These are phyloP conservation scores for Xylaria castorea DNA, from an alignment of 495 filamentous ascomycete species.

Conservation along the genomic window DNA sequence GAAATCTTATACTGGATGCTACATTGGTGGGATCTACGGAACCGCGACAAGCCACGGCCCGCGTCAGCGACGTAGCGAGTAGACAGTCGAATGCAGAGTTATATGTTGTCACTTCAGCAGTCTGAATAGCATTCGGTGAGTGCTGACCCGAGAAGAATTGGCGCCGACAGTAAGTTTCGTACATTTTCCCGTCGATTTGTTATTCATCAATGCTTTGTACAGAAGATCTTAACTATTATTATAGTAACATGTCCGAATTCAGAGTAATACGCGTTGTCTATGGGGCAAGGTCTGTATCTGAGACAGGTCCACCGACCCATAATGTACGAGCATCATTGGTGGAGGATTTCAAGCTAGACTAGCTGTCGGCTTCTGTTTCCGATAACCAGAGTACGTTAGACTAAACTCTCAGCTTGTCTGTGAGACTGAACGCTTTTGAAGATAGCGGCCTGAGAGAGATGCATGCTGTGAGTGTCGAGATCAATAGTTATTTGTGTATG, in stretches of 20 bases:
- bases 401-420: not conserved
- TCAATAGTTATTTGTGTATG: not conserved
- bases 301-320: conserved; percentile 13
- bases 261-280: not conserved
- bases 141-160: not conserved
- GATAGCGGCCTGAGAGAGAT: not conserved
- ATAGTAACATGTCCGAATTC: not conserved
- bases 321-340: conserved; percentile 6
- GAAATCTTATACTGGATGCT: not conserved
- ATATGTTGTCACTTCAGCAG: not conserved
- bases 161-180: not conserved
- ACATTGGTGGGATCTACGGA: not conserved
- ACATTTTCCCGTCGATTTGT: conserved; percentile 2
- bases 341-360: conserved; percentile 6
- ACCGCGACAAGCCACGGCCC: not conserved
- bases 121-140: not conserved
- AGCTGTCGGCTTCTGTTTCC: not conserved
- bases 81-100: not conserved
- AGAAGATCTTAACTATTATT: not conserved
- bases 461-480: not conserved
- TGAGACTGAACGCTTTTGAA: not conserved
- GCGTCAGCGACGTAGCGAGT: not conserved
- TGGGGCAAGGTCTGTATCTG: conserved; percentile 14
- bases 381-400: not conserved
- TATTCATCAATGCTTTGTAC: not conserved